Base-by-base conservation (phyloP, 805 yeast genomes). In the Metschnikowia dekortorum region DNA sequence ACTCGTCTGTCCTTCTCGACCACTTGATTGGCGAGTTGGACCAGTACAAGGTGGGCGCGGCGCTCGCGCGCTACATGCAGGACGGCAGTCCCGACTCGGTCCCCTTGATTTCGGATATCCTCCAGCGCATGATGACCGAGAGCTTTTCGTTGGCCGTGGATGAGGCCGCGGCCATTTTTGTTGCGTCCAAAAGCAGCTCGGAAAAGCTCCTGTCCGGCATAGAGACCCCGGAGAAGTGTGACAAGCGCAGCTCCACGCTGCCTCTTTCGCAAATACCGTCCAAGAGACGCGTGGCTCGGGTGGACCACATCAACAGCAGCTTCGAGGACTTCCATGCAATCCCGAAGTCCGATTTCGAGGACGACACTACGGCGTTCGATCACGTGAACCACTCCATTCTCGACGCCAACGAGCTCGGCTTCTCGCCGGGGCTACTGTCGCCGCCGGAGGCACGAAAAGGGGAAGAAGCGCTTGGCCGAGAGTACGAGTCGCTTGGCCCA, bases 1-100 rank as follows among this genome's bases (percentile, higher is more conserved):
- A 77, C 53, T 76, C 88, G 0, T 78, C 86, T 0, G 65, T 80
- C 5, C 64, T 81, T 31, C 75, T 79, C 59, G 90, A 84, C 58
- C 75, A 76, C 47, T 74, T 59, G 52, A 55, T 70, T 5, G 62
- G 63, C 16, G 66, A 66, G 38, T 44, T 69, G 33, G 51, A 55
- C 32, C 53, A 53, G 6, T 62, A 52, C 40, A 48, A 53, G 28
- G 5, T 39, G 10, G 42, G 32, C 6, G 18, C 13, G 7, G 28
- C 39, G 28, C 9, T 39, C 6, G 32, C 32, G 8, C n/a, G 14
- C 8, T 39, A 9, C 9, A 29, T 39, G 42, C 42, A 39, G 42
- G 32, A 8, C 13, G 8, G 6, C 5, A 2, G 11, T 16, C 8
- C 11, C 7, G 28, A 36, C n/a, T 16, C 28, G 6, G 33, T 29